Percentiles rank a stretch among this genome's conserved stretches.
Conservation (phyloP, 1,284 basidiomycete species). For the Gomphus sp. region DNA sequence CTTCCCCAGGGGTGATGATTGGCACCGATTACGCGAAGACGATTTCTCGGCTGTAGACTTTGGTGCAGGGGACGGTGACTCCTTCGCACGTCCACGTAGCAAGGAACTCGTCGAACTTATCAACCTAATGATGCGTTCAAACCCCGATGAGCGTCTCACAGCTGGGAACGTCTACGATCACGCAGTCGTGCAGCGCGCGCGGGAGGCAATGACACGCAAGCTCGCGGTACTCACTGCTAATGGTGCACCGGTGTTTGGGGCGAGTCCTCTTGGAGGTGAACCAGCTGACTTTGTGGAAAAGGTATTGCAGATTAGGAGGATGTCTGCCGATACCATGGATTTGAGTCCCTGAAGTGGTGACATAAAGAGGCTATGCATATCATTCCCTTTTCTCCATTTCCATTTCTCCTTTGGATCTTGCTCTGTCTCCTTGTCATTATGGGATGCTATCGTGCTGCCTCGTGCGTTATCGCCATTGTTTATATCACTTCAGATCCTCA, state of each 20-base stretch:
- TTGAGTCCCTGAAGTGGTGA: slow-evolving; percentile 6
- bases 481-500: neutral
- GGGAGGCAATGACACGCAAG: slow-evolving; percentile 50
- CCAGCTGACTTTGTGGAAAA: slow-evolving; percentile 50
- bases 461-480: neutral
- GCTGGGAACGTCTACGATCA: slow-evolving; percentile 54
- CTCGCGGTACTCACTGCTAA: slow-evolving; percentile 28
- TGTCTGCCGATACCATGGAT: slow-evolving; percentile 23
- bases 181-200: slow-evolving; percentile 61
- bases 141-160: slow-evolving; percentile 54
- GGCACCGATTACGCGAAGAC: slow-evolving; percentile 89
- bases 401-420: slow-evolving; percentile 19
- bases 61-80: slow-evolving; percentile 13
- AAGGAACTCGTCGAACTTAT: slow-evolving; percentile 66
- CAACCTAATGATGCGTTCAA: slow-evolving; percentile 69
- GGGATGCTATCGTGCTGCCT: neutral
- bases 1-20: slow-evolving; percentile 66
- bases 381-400: slow-evolving; percentile 2
- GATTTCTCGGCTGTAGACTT: slow-evolving; percentile 87
- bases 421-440: slow-evolving; percentile 17
- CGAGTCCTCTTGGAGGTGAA: slow-evolving; percentile 57
- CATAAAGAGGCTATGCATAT: neutral
- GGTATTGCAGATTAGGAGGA: slow-evolving; percentile 44
- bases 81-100: slow-evolving; percentile 44
- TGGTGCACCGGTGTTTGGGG: slow-evolving; percentile 43